phyloP scores from a whole-genome alignment of 1,139 yeast species.

The Blastobotrys raffinosifermentans region DNA sequence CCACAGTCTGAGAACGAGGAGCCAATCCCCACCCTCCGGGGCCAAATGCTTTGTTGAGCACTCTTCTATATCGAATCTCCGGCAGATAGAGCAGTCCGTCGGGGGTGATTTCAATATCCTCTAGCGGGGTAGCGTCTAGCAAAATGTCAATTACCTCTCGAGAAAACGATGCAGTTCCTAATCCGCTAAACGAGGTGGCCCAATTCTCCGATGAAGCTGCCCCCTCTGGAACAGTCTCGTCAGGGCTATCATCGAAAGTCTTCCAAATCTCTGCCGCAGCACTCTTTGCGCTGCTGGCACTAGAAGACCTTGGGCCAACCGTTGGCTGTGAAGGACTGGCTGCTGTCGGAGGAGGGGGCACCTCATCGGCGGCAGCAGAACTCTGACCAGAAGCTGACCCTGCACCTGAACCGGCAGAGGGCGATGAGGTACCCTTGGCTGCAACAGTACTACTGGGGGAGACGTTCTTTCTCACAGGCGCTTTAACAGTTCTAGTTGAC shows the following conservation, averaged over 20 bases:
- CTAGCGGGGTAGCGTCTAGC: slow-evolving; percentile 51
- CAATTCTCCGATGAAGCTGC: slow-evolving; percentile 21
- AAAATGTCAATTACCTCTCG: slow-evolving; percentile 54
- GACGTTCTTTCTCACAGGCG: too few species aligned
- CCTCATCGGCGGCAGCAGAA: neutral
- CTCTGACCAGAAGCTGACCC: neutral
- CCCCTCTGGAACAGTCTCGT: slow-evolving; percentile 1
- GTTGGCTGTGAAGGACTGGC: neutral
- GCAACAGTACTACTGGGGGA: too few species aligned
- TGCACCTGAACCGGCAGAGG: neutral
- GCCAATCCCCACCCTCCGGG: slow-evolving; percentile 99
- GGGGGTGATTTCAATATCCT: slow-evolving; percentile 89
- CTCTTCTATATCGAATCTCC: slow-evolving; percentile 88
- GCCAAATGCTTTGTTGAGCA: slow-evolving; percentile 84
- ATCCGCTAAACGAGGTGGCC: slow-evolving; percentile 43
- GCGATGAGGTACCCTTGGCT: neutral
- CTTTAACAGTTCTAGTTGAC: too few species aligned
- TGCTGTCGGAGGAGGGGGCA: neutral
- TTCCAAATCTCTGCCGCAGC: slow-evolving; percentile 10
- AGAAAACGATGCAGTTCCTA: slow-evolving; percentile 72
- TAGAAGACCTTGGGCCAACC: neutral
- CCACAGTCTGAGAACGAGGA: slow-evolving; percentile 79
- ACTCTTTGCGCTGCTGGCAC: slow-evolving; percentile 1
- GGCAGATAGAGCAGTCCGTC: slow-evolving; percentile 90
- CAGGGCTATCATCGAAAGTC: slow-evolving; percentile 13